Conservation (phyloP, 2,329 filamentous ascomycete genomes). For the Phaeophleospora eucalypticola region DNA sequence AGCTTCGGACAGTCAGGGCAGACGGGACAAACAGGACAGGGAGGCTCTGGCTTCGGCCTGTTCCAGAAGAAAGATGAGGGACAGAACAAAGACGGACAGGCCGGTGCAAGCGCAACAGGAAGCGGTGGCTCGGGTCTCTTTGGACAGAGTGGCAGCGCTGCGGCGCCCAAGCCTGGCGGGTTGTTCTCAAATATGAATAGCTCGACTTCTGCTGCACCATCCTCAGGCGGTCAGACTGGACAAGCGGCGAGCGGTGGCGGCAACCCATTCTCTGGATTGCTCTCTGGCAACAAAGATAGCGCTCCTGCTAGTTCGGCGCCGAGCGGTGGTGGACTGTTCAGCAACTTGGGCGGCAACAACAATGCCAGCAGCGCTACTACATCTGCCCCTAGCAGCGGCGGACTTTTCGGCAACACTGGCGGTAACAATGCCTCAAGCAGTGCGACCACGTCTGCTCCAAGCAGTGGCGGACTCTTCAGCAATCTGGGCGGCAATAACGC, state of each 20-base stretch:
- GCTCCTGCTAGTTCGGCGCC: too few species aligned
- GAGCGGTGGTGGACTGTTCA: too few species aligned
- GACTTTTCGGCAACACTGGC: slow-evolving; percentile 7
- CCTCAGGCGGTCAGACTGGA: neutral
- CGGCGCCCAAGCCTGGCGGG: neutral
- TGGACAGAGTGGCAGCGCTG: neutral
- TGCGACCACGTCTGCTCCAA: slow-evolving; percentile 7
- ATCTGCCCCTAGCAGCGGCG: neutral
- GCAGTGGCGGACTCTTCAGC: slow-evolving; percentile 9
- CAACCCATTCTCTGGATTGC: too few species aligned
- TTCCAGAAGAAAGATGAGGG: neutral
- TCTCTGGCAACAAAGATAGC: too few species aligned
- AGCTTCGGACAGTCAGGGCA: neutral
- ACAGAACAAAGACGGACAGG: neutral
- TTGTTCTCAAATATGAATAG: neutral
- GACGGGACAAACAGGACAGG: neutral
- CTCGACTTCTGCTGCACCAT: neutral
- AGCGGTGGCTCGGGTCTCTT: neutral
- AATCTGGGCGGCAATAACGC: neutral
- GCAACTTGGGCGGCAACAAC: too few species aligned
- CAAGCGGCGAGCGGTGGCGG: too few species aligned
- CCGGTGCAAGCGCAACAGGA: neutral
- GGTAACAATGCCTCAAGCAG: slow-evolving; percentile 8
- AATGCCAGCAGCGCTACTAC: too few species aligned
- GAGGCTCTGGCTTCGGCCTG: neutral